A percentile compares a stretch with the other conserved stretches of the same genome.
Evolutionary conservation across 2,329 filamentous ascomycete species (phyloP).

Genomic region (Catunica adiposa): DNA sequence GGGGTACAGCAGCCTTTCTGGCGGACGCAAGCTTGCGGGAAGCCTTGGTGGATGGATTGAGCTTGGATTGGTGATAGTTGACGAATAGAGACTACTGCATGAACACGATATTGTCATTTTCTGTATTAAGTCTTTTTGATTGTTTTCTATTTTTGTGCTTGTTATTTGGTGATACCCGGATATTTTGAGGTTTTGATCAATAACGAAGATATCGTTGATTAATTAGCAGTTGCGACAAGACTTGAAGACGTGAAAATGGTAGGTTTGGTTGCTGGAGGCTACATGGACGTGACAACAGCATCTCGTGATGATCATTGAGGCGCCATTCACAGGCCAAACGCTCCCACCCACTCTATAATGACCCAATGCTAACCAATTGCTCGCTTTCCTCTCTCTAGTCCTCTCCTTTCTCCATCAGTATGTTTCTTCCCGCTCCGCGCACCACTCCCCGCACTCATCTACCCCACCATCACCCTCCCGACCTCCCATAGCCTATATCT

Average conservation of each 20-base stretch:
- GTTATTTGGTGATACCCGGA: too few species aligned
- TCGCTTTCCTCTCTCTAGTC: conserved; percentile 34
- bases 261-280: background rate
- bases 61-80: background rate
- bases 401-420: conserved; percentile 93
- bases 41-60: background rate
- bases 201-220: too few species aligned
- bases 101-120: background rate
- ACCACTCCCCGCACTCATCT: conserved; percentile 5
- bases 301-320: background rate
- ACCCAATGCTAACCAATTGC: conserved; percentile 19
- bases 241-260: background rate
- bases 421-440: conserved; percentile 19
- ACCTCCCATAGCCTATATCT: conserved; percentile 1
- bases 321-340: background rate
- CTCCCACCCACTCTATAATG: background rate
- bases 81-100: background rate
- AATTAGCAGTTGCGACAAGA: too few species aligned
- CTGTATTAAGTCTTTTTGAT: too few species aligned
- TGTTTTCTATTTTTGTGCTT: background rate
- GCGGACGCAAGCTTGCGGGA: background rate
- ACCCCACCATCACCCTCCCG: conserved; percentile 7
- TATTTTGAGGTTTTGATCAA: too few species aligned
- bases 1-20: conserved; percentile 6
- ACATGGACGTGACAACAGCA: background rate